Conservation (phyloP, 495 filamentous ascomycete genomes). For the Trichoderma parareesei region DNA sequence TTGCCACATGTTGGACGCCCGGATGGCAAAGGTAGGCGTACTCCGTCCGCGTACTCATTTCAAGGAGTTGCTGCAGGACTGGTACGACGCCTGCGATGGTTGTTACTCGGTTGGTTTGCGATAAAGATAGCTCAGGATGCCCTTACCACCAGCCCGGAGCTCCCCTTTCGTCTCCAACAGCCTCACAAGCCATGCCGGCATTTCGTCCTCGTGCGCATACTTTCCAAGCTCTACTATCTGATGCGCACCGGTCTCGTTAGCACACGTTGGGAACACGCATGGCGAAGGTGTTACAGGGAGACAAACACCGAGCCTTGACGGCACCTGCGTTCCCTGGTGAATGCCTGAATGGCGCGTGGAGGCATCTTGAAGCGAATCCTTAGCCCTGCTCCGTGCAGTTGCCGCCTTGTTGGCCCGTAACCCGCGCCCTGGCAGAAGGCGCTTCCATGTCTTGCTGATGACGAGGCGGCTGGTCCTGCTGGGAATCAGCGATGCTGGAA, state of each 20-base stretch:
- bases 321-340: background rate
- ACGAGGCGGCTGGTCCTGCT: background rate
- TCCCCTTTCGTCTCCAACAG: conserved; percentile 59
- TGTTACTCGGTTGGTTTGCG: conserved; percentile 35
- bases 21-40: conserved; percentile 76
- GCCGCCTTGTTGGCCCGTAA: conserved; percentile 15
- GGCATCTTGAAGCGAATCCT: background rate
- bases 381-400: conserved; percentile 13
- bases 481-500: background rate
- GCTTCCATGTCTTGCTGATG: background rate
- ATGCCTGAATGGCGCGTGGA: background rate
- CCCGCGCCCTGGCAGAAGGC: background rate
- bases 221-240: conserved; percentile 65
- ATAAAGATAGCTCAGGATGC: conserved; percentile 34
- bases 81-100: conserved; percentile 63
- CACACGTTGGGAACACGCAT: background rate
- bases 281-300: background rate
- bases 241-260: background rate
- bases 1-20: conserved; percentile 69
- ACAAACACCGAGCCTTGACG: background rate
- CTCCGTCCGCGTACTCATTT: conserved; percentile 52
- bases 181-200: conserved; percentile 72
- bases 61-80: conserved; percentile 61
- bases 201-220: conserved; percentile 76
- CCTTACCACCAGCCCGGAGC: conserved; percentile 48